Evolutionary conservation across 2,329 filamentous ascomycete species (phyloP), one percentile per base, ranked within the genome.

Genomic region (Truncatella angustata): DNA sequence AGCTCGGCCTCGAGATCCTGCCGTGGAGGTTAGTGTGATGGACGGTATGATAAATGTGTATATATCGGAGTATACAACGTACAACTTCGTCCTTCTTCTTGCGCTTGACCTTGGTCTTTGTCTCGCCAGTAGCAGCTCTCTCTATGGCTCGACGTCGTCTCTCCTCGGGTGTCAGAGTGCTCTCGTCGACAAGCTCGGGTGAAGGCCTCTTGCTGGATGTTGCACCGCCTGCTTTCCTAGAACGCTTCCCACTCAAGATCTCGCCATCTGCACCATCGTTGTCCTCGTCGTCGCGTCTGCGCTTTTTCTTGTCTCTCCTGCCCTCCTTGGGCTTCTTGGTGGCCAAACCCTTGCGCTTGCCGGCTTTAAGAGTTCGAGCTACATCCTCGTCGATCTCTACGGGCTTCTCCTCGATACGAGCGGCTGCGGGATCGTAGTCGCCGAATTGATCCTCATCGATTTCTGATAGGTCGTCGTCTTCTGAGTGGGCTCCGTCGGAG

Each of bases 1-100:
- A 93, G 89, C 72, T 89, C 87, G 63, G 91, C 87, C 68, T 97
- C 92, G 43, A 97, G 79, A 59, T 97, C 93, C 88, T 93, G 61
- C 10, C 55, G 26, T 11, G 26, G 16, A 43, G 16, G n/a, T 44
- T 2, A 40, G 59, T 68, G 59, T 67, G 63, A 35, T n/a, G n/a
- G n/a, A n/a, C n/a, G n/a, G 21, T 44, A 44, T 57, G 28, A 58
- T 28, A 30, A 28, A 24, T n/a, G 12, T 2, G 10, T 11, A 11
- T 16, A 20, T 9, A 23, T 16, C 5, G 20, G 14, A 35, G 16
- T 36, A 18, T 23, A 3, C 16, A 18, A 77, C 86, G 50, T 78
- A 92, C 89, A 69, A 96, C 91, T 61, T 94, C 92, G 66, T 92
- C 89, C 77, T 90, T 90, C 77, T 90, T 93, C 82, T 82, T 72